Base-by-base conservation (phyloP, 1,139 yeast species). In the Yamadazyma diospyri region DNA sequence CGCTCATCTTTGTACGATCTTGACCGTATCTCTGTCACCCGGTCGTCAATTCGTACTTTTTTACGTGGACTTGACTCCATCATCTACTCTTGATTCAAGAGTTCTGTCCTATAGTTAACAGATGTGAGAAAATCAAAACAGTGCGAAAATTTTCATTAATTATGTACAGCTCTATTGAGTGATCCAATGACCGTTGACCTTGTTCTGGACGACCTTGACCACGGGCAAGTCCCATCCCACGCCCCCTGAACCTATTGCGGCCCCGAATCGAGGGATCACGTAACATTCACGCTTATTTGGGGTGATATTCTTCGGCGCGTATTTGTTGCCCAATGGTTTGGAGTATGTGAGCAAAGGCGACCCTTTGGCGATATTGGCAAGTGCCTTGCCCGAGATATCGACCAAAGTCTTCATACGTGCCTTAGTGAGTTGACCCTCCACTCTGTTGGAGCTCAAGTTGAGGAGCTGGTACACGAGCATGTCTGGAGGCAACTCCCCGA, bases 181-280 rank as follows among this genome's bases (percentile, higher is more conserved):
- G 13, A 66, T 61, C 94, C 94, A 83, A 17, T 59, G 59, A 1
- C 92, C 92, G 25, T 64, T 53, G 10, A 64, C 55, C 51, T 78
- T 85, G 40, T 66, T 69, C 52, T 89, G 97, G 2, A 64, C 64
- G 1, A 88, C 94, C 52, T 86, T 82, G 17, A 81, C 64, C 1
- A 87, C 95, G 4, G 95, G 95, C 32, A 89, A 61, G 49, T 89
- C 97, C 95, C 96, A 89, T 7, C 96, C 96, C 17, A 84, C 71
- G 16, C 88, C 86, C 18, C 95, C 95, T 22, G 80, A 72, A 4
- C 95, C 94, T 26, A 82, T 67, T 6, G 81, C 72, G 8, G 95
- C 89, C 8, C 97, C 97, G 53, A 85, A 79, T 36, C 96, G 62
- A 1, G 97, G 97, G 28, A 88, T 81, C 16, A 89, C 96, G 59